Conservation (phyloP, 108 stramenopile genomes). For the Skeletonema grethae region DNA sequence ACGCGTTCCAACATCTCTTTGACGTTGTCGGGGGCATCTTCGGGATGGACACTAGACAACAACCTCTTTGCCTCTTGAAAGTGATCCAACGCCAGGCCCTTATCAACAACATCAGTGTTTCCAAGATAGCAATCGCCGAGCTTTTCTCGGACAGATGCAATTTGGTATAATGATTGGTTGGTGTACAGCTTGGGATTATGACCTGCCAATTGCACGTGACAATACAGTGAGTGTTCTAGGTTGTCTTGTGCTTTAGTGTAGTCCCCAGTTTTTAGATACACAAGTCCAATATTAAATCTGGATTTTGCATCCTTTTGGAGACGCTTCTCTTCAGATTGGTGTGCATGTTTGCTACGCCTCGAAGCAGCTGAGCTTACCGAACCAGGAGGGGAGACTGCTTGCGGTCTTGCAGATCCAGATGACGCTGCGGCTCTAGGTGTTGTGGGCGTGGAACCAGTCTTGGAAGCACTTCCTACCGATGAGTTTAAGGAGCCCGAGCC, state of each 20-base stretch:
- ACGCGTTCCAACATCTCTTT: conserved; percentile 32
- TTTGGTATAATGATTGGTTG: conserved; percentile 20
- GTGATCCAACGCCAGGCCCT: conserved; percentile 42
- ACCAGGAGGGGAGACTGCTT: not conserved
- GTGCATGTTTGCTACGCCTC: not conserved
- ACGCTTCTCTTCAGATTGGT: conserved; percentile 16
- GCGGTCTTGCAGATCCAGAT: not conserved
- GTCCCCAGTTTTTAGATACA: conserved; percentile 47
- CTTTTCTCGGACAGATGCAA: conserved; percentile 41
- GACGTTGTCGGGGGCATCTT: conserved; percentile 35
- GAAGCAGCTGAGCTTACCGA: conserved; percentile 14
- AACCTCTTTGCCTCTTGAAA: conserved; percentile 31
- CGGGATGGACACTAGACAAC: conserved; percentile 21
- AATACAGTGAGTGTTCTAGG: conserved; percentile 42
- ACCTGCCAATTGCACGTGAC: conserved; percentile 34
- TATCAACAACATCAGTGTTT: conserved; percentile 28
- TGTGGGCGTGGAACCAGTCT: not conserved
- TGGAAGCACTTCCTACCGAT: not conserved
- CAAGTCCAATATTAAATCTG: conserved; percentile 43
- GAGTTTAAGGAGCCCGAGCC: not conserved
- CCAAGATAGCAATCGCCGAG: conserved; percentile 40
- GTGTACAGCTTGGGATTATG: conserved; percentile 30
- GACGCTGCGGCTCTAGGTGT: not conserved
- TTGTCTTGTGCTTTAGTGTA: conserved; percentile 44
- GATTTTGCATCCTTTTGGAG: conserved; percentile 41